Conservation (phyloP, 495 filamentous ascomycete species). For the Hypomontagnella submonticulosa region DNA sequence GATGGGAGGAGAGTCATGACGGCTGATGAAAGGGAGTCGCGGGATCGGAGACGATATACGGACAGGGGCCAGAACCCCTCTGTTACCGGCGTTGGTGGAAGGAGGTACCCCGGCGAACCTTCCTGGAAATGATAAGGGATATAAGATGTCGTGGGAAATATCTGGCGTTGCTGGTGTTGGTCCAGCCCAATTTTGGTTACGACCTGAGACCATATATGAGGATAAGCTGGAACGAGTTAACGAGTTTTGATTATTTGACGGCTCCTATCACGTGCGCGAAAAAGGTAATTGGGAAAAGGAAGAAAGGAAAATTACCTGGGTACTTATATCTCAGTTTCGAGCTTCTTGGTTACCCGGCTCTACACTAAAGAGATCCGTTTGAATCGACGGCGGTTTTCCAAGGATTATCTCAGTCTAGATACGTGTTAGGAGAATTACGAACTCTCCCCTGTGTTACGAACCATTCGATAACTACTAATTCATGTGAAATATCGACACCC, state of each 20-base stretch:
- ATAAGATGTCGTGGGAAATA: not conserved
- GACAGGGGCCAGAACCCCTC: slow-evolving; percentile 47
- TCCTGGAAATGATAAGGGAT: slow-evolving; percentile 24
- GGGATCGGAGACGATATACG: slow-evolving; percentile 44
- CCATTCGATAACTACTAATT: no score
- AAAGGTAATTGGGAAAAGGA: slow-evolving; percentile 2
- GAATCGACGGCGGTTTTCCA: no score
- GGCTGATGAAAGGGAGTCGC: slow-evolving; percentile 42
- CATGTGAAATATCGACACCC: no score
- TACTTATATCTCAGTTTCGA: no score
- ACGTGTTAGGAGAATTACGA: no score
- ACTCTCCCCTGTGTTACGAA: no score
- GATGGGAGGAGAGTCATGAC: slow-evolving; percentile 44
- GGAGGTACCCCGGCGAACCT: slow-evolving; percentile 49
- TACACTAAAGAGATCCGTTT: no score
- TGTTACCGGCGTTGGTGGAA: slow-evolving; percentile 51
- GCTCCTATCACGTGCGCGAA: not conserved
- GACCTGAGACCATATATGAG: not conserved
- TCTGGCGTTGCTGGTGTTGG: slow-evolving; percentile 19
- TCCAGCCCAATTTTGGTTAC: not conserved
- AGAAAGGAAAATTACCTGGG: not conserved
- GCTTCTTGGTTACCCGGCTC: no score
- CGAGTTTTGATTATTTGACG: slow-evolving; percentile 3
- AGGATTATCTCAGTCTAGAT: no score
- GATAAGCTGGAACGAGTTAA: not conserved